These are phyloP conservation scores for Lactarius evosmus DNA, from an alignment of 768 basidiomycete species.

Conservation along the genomic window DNA sequence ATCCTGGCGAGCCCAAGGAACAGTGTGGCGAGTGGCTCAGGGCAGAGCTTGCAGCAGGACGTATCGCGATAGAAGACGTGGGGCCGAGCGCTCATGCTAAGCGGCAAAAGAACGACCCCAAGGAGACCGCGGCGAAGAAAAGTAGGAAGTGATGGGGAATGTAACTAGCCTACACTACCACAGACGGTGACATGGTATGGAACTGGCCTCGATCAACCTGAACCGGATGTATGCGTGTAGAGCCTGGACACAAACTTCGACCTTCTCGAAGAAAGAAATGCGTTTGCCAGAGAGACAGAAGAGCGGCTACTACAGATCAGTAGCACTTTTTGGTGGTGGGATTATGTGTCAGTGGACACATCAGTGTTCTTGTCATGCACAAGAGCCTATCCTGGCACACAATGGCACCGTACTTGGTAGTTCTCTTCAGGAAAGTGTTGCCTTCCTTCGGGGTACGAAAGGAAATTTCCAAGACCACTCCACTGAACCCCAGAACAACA, in stretches of 20 bases:
- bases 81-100: constrained; percentile 4
- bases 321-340: background rate
- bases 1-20: constrained; percentile 63
- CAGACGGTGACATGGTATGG: background rate
- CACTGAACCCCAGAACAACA: background rate
- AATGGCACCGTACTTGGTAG: background rate
- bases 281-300: too few relatives aligned
- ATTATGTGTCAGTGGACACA: background rate
- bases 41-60: constrained; percentile 49
- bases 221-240: background rate
- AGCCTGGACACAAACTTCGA: too few relatives aligned
- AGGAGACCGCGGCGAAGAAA: constrained; percentile 24
- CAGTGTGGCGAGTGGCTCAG: constrained; percentile 70
- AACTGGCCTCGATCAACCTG: background rate
- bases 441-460: background rate
- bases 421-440: background rate
- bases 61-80: constrained; percentile 38
- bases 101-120: constrained; percentile 18
- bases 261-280: too few relatives aligned
- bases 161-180: background rate
- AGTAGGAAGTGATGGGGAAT: constrained; percentile 11
- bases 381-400: background rate
- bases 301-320: background rate
- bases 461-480: background rate
- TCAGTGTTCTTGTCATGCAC: background rate